These are phyloP conservation scores for Nakaseomyces kungkrabaensis DNA, from an alignment of 1,139 yeast genomes.

Conservation along the genomic window DNA sequence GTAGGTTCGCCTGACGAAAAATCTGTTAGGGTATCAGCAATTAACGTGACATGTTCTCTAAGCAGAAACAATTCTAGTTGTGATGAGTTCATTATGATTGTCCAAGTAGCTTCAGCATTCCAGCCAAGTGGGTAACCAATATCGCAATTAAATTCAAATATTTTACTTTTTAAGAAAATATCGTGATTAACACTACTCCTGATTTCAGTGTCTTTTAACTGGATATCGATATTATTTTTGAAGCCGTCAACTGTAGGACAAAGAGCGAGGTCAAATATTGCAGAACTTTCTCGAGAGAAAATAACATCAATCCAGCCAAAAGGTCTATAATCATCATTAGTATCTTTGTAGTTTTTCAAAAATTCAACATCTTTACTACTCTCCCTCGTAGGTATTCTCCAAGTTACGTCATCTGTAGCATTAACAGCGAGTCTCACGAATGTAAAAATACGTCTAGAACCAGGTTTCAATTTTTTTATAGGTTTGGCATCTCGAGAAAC, in stretches of 20 bases:
- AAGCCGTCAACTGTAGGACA: conserved; percentile 51
- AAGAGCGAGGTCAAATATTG: conserved; percentile 41
- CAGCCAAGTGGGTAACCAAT: conserved; percentile 67
- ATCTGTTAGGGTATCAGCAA: conserved; percentile 69
- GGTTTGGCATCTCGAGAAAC: conserved; percentile 51
- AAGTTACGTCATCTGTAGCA: conserved; percentile 51
- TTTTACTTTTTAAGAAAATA: conserved; percentile 53
- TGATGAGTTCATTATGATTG: conserved; percentile 42
- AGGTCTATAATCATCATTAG: conserved; percentile 38
- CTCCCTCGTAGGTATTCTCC: conserved; percentile 79
- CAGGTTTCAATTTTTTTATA: conserved; percentile 35
- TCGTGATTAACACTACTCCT: conserved; percentile 87
- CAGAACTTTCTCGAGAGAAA: conserved; percentile 43
- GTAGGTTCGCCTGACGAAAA: conserved; percentile 65
- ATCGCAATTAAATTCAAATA: conserved; percentile 46
- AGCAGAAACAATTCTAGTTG: conserved; percentile 54
- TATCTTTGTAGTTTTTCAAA: conserved; percentile 25
- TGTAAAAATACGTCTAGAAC: conserved; percentile 44
- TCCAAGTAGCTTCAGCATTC: conserved; percentile 74
- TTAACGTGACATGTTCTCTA: conserved; percentile 70
- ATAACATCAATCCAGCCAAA: conserved; percentile 90
- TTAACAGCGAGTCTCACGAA: conserved; percentile 47
- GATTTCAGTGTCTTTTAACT: conserved; percentile 51
- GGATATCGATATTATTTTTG: conserved; percentile 41
- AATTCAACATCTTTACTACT: conserved; percentile 57